Percentiles rank a stretch among this genome's conserved stretches.
These are phyloP conservation scores for Helminthosporium solani DNA, from an alignment of 2,329 filamentous ascomycete genomes.

Conservation along the genomic window DNA sequence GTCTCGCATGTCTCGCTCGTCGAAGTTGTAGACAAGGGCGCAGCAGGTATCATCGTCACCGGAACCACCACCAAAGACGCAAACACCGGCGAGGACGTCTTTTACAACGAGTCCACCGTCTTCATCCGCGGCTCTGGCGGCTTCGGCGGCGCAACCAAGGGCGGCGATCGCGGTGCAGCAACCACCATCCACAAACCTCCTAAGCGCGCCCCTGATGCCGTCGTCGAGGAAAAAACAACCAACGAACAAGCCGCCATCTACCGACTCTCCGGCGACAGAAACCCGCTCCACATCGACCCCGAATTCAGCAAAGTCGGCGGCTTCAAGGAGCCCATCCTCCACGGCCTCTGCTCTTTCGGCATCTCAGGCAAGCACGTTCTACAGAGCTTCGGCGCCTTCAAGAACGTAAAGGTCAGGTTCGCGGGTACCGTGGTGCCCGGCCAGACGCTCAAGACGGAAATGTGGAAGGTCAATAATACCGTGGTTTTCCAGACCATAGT, in stretches of 20 bases:
- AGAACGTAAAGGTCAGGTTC: constrained; percentile 92
- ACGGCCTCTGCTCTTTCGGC: constrained; percentile 95
- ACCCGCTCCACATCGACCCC: constrained; percentile 95
- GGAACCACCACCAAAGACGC: constrained; percentile 83
- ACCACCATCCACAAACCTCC: constrained; percentile 80
- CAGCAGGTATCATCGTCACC: constrained; percentile 77
- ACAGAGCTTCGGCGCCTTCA: constrained; percentile 76
- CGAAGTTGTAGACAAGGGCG: constrained; percentile 95
- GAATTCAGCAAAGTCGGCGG: constrained; percentile 92
- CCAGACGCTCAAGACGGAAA: constrained; percentile 86
- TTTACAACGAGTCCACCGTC: constrained; percentile 94
- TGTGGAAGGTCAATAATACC: constrained; percentile 84
- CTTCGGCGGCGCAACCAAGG: constrained; percentile 81
- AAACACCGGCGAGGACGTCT: constrained; percentile 81
- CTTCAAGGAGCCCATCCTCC: constrained; percentile 90
- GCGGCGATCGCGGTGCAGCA: constrained; percentile 72
- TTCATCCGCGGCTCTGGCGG: constrained; percentile 91
- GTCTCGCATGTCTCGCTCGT: constrained; percentile 77
- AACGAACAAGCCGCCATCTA: constrained; percentile 94
- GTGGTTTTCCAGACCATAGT: constrained; percentile 85
- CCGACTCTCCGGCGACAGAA: constrained; percentile 89
- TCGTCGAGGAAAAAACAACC: constrained; percentile 81
- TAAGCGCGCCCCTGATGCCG: constrained; percentile 71
- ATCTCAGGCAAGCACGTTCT: constrained; percentile 88
- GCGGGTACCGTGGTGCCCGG: constrained; percentile 83